Conservation (phyloP, 257 asterid species). For the Datura wrightii region DNA sequence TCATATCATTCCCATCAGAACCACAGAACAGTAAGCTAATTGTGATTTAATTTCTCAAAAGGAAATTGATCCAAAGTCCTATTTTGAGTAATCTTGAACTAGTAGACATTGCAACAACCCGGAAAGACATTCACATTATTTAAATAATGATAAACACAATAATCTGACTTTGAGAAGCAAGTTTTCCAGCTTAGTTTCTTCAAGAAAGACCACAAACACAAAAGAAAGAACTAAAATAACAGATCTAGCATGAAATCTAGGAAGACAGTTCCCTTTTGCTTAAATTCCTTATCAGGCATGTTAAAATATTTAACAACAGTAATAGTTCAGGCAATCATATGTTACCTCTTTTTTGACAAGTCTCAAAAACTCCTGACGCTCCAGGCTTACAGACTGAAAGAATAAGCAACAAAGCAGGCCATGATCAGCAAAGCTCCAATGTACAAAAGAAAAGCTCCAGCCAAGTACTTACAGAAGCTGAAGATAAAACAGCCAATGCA, state of each 20-base stretch:
- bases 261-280: slow-evolving; percentile 19
- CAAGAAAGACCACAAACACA: neutral
- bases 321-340: slow-evolving; percentile 17
- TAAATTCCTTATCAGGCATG: slow-evolving; percentile 18
- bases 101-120: slow-evolving; percentile 22
- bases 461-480: slow-evolving; percentile 75
- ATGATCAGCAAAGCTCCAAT: slow-evolving; percentile 31
- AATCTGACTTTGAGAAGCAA: slow-evolving; percentile 8
- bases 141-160: neutral
- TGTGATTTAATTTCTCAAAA: neutral
- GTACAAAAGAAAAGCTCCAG: slow-evolving; percentile 23
- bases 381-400: slow-evolving; percentile 95
- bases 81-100: neutral
- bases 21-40: neutral
- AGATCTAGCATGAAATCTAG: slow-evolving; percentile 14
- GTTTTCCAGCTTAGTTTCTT: neutral
- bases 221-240: neutral
- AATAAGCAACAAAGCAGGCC: slow-evolving; percentile 39
- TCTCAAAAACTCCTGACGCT: slow-evolving; percentile 93
- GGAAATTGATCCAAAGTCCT: slow-evolving; percentile 2
- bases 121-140: neutral
- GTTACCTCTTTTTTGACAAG: slow-evolving; percentile 96
- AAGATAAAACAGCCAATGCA: slow-evolving; percentile 91
- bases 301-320: neutral
- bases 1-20: neutral